These are phyloP conservation scores for Phlebiopsis flavidoalba DNA, from an alignment of 768 basidiomycete species.

Conservation along the genomic window DNA sequence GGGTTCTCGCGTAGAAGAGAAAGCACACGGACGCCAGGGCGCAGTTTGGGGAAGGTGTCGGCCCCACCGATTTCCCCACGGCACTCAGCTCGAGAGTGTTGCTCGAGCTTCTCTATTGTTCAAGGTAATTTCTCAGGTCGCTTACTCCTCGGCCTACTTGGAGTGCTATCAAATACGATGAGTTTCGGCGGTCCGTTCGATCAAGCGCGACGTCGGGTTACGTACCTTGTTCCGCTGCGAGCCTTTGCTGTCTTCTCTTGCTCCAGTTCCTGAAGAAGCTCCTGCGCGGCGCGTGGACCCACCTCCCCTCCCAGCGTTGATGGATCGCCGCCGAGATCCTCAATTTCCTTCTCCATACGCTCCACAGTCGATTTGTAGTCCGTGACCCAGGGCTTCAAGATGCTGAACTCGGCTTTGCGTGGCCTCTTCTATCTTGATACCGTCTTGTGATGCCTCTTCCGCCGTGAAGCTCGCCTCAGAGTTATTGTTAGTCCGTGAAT, in stretches of 20 bases:
- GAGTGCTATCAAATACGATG: slow-evolving; percentile 33
- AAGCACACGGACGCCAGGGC: slow-evolving; percentile 65
- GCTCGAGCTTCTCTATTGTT: slow-evolving; percentile 70
- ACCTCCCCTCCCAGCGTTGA: slow-evolving; percentile 13
- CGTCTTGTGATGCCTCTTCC: slow-evolving; percentile 41
- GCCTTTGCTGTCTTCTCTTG: slow-evolving; percentile 29
- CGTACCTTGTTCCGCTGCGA: slow-evolving; percentile 37
- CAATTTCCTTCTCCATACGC: slow-evolving; percentile 43
- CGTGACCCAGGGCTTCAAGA: slow-evolving; percentile 47
- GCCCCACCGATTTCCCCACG: slow-evolving; percentile 73
- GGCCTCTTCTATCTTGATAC: slow-evolving; percentile 28
- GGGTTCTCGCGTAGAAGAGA: slow-evolving; percentile 74
- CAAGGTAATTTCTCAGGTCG: slow-evolving; percentile 34
- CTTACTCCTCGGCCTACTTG: slow-evolving; percentile 32
- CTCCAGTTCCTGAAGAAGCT: slow-evolving; percentile 35
- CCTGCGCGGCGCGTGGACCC: slow-evolving; percentile 27
- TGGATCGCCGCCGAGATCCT: slow-evolving; percentile 36
- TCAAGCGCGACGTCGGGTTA: background rate
- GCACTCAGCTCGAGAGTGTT: slow-evolving; percentile 73
- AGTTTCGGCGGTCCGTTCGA: background rate
- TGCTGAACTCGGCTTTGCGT: slow-evolving; percentile 43
- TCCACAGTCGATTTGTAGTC: slow-evolving; percentile 50
- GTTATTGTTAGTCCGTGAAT: background rate
- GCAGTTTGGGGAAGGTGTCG: slow-evolving; percentile 71
- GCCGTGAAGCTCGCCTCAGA: slow-evolving; percentile 56